A percentile compares a stretch with the other conserved stretches of the same genome.
Evolutionary conservation across 805 yeast species (phyloP).

Genomic region (Teunomyces lycoperdinae): DNA sequence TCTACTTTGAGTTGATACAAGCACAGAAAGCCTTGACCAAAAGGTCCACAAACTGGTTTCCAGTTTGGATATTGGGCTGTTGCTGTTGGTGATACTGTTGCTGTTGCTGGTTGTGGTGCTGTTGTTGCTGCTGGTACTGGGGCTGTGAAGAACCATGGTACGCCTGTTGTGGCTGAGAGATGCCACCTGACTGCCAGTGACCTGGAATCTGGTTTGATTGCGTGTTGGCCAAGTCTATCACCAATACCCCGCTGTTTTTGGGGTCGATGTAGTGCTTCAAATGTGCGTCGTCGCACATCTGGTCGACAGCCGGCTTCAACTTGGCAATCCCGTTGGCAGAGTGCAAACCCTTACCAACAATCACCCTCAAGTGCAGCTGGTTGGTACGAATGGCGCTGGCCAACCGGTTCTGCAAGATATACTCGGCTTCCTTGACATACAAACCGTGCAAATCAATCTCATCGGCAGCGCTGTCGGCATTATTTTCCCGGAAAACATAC

Average conservation of each 20-base stretch:
- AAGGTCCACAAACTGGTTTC: constrained; percentile 26
- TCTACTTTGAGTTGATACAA: constrained; percentile 18
- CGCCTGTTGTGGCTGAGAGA: constrained; percentile 16
- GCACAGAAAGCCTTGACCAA: constrained; percentile 32
- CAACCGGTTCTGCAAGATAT: constrained; percentile 69
- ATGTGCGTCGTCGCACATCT: constrained; percentile 64
- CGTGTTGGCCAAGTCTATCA: constrained; percentile 52
- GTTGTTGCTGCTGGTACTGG: constrained; percentile 18
- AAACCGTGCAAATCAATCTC: constrained; percentile 95
- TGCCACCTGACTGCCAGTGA: constrained; percentile 26
- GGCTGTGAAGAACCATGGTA: constrained; percentile 16
- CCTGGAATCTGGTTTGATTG: constrained; percentile 28
- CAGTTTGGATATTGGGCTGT: constrained; percentile 16
- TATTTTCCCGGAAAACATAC: constrained; percentile 83
- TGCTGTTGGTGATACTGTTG: constrained; percentile 10
- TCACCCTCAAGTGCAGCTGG: constrained; percentile 68
- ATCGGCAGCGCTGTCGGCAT: constrained; percentile 76
- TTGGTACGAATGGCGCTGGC: constrained; percentile 57
- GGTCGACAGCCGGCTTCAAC: constrained; percentile 84
- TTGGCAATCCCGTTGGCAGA: constrained; percentile 81
- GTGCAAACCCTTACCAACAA: constrained; percentile 92
- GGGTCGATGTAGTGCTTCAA: constrained; percentile 61
- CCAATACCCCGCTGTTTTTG: constrained; percentile 76
- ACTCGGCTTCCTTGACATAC: constrained; percentile 83
- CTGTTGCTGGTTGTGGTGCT: constrained; percentile 10